Percentiles rank a stretch among this genome's conserved stretches.
Conservation (phyloP, 352 stramenopile species). For the Pythium phragmiticola region DNA sequence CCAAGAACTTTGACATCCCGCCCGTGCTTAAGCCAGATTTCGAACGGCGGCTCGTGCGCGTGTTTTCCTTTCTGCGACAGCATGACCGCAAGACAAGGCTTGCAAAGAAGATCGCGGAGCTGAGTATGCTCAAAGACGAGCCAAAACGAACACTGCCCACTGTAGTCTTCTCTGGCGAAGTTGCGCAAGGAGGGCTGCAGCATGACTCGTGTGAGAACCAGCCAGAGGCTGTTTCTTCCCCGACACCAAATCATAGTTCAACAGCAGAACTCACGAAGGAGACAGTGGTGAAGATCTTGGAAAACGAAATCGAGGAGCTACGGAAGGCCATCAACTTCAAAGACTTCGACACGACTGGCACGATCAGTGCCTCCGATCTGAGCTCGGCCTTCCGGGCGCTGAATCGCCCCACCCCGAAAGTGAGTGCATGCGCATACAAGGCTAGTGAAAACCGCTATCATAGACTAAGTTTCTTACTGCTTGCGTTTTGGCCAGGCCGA, state of each 20-base stretch:
- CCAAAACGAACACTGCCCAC: neutral
- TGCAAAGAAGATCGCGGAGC: slow-evolving; percentile 23
- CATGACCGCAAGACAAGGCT: slow-evolving; percentile 53
- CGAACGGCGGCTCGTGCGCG: slow-evolving; percentile 42
- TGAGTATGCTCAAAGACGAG: slow-evolving; percentile 17
- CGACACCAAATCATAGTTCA: neutral
- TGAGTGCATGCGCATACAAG: neutral
- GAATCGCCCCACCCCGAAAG: slow-evolving; percentile 33
- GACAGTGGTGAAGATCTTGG: slow-evolving; percentile 20
- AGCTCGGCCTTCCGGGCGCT: slow-evolving; percentile 43
- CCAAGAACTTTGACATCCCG: slow-evolving; percentile 23
- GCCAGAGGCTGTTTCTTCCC: neutral
- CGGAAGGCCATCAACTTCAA: slow-evolving; percentile 41
- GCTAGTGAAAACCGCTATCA: too few species aligned
- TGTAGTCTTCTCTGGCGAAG: neutral
- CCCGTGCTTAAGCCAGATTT: slow-evolving; percentile 41
- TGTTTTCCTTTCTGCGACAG: slow-evolving; percentile 57
- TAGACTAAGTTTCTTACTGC: too few species aligned
- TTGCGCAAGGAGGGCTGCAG: neutral
- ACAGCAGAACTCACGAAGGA: neutral
- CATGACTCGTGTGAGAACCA: neutral
- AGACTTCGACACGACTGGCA: slow-evolving; percentile 35
- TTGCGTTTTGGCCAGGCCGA: slow-evolving; percentile 56
- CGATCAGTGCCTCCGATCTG: slow-evolving; percentile 46
- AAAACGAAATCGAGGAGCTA: slow-evolving; percentile 46